Evolutionary conservation across 1,284 basidiomycete genomes (phyloP), one percentile per base, ranked within the genome.

Genomic region (Irpex lacteus): DNA sequence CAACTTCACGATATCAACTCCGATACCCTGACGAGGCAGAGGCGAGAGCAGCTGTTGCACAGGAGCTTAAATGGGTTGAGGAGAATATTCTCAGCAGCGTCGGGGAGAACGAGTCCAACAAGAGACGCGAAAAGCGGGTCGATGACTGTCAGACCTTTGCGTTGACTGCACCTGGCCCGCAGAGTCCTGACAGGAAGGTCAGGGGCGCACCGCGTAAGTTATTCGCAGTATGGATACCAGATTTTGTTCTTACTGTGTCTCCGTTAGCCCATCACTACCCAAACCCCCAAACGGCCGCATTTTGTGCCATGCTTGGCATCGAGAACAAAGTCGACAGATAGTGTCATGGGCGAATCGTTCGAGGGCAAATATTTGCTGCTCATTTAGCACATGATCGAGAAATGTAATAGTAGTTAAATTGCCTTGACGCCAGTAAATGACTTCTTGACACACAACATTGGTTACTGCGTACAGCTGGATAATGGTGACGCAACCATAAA

Each of bases 211-310:
- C 86, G 74, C 87, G 88, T 87, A 71, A 76, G 68, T 70, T 38
- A 44, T 58, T 8, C 38, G 11, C 58, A 21, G 8, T 58, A 54
- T 13, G 36, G 1, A 5, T 50, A 21, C 21, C 1, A 32, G 8
- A 44, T 7, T 9, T 56, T 44, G 58, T 36, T 34, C 21, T 60
- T 7, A 32, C 5, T 57, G 63, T 58, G 59, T 61, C 64, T 36
- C 47, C 15, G 66, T 19, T 71, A 93, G 92, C 88, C 4, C 84
- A 85, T 5, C 89, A 87, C 80, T 96, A 94, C 75, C 88, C 89
- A 4, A 98, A 98, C 72, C 92, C 94, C 7, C 97, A 98, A 73
- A 99, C 96, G 0, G 87, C 88, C 62, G 90, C 94, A 1, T 91
- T 98, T 69, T 95, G 94, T 70, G 76, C 79, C 32, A 86, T 98